A percentile compares a stretch with the other conserved stretches of the same genome.
Conservation (phyloP, 2,329 filamentous ascomycete genomes). For the Chrysoporthe deuterocubensis region DNA sequence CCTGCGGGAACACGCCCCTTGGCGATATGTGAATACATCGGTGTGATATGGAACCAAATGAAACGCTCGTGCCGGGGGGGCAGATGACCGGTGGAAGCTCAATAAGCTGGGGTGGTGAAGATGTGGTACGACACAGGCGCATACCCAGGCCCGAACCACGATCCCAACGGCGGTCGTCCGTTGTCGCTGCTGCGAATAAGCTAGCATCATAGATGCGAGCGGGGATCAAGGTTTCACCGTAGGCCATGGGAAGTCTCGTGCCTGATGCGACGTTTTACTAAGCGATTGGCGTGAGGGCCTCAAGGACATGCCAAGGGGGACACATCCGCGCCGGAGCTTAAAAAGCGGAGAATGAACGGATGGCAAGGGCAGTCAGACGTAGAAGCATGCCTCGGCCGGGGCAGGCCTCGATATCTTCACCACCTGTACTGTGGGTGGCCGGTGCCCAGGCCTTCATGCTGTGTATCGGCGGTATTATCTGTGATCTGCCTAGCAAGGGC, state of each 20-base stretch:
- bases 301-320: not conserved
- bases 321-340: constrained; percentile 9
- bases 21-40: not conserved
- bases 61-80: not conserved
- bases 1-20: not conserved
- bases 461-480: no score
- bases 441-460: not conserved
- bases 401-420: not conserved
- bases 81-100: not conserved
- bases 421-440: not conserved
- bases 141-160: not conserved
- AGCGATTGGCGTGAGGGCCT: not conserved
- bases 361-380: not conserved
- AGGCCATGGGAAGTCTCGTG: not conserved
- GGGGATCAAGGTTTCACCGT: constrained; percentile 1
- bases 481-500: not conserved
- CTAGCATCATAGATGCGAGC: not conserved
- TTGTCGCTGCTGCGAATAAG: not conserved
- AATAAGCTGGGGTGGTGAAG: not conserved
- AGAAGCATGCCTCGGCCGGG: not conserved
- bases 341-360: constrained; percentile 20
- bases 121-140: not conserved
- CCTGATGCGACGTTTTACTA: constrained; percentile 4
- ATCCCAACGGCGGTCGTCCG: not conserved
- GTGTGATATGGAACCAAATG: not conserved